phyloP scores from a whole-genome alignment of 495 filamentous ascomycete genomes.

The Penicillium salamii region DNA sequence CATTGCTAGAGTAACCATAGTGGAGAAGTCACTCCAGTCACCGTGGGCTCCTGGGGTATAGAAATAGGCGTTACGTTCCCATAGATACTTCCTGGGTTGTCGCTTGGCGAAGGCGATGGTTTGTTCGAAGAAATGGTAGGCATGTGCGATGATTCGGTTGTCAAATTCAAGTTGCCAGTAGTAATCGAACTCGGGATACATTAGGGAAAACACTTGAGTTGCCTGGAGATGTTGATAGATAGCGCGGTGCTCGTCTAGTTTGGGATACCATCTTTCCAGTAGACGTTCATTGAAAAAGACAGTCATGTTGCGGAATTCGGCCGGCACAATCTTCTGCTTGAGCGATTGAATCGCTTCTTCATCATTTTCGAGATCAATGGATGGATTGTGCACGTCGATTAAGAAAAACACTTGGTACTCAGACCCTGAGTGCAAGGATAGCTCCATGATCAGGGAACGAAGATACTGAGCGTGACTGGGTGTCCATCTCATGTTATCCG shows the following conservation, averaged over 20 bases:
- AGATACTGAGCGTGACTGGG: slow-evolving; percentile 66
- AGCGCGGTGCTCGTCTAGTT: slow-evolving; percentile 27
- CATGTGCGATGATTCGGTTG: slow-evolving; percentile 62
- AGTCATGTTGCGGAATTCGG: slow-evolving; percentile 63
- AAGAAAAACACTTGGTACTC: slow-evolving; percentile 74
- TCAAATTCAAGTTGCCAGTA: slow-evolving; percentile 77
- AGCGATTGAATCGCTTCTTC: slow-evolving; percentile 49
- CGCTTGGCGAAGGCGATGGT: slow-evolving; percentile 55
- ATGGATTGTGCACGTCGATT: slow-evolving; percentile 62
- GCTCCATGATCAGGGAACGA: slow-evolving; percentile 68
- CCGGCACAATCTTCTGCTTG: slow-evolving; percentile 51
- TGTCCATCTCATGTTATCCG: slow-evolving; percentile 62
- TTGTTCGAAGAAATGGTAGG: slow-evolving; percentile 64
- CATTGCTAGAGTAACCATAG: slow-evolving; percentile 43
- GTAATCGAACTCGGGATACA: slow-evolving; percentile 66
- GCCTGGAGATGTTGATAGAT: slow-evolving; percentile 24
- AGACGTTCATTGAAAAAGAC: slow-evolving; percentile 62
- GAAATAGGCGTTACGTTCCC: slow-evolving; percentile 70
- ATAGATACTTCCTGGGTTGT: slow-evolving; percentile 63
- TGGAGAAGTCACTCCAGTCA: slow-evolving; percentile 50
- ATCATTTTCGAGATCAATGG: slow-evolving; percentile 52
- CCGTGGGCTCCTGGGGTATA: slow-evolving; percentile 65
- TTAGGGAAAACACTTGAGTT: slow-evolving; percentile 54
- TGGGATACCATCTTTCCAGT: slow-evolving; percentile 57
- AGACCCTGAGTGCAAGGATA: slow-evolving; percentile 68